Conservation (phyloP, 2,329 filamentous ascomycete species). For the Coccinonectria pachysandricola region DNA sequence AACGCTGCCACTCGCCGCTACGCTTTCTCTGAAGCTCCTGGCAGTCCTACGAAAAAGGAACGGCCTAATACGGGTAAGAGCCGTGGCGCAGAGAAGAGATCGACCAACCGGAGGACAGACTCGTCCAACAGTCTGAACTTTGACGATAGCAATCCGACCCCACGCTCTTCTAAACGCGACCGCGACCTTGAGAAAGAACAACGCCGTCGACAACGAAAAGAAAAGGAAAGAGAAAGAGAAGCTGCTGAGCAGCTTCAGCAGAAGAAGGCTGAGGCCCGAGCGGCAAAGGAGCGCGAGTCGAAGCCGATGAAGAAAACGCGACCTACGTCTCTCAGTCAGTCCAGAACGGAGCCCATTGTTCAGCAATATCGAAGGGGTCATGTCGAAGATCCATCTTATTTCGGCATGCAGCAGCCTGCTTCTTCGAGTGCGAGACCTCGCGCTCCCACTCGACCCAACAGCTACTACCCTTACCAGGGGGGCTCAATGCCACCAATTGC, state of each 20-base stretch:
- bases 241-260: constrained; percentile 15
- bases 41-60: constrained; percentile 35
- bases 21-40: constrained; percentile 35
- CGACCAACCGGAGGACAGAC: constrained; percentile 24
- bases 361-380: constrained; percentile 23
- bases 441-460: constrained; percentile 24
- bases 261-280: constrained; percentile 16
- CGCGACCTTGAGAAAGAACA: constrained; percentile 21
- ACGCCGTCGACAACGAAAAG: no score
- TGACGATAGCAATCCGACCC: constrained; percentile 35
- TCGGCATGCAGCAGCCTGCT: constrained; percentile 26
- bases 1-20: constrained; percentile 32
- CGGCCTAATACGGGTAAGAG: constrained; percentile 42
- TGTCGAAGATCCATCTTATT: constrained; percentile 26
- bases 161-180: constrained; percentile 25
- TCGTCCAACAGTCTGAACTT: constrained; percentile 26
- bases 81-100: constrained; percentile 30
- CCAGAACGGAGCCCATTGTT: constrained; percentile 23
- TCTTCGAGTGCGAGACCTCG: constrained; percentile 21
- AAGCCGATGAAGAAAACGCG: constrained; percentile 19
- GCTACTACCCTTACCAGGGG: constrained; percentile 27
- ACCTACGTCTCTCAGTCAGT: constrained; percentile 21
- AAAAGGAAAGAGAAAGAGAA: constrained; percentile 17
- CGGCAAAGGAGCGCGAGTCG: constrained; percentile 14
- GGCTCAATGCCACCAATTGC: no score